These are phyloP conservation scores for Phytophthora pinifolia DNA, from an alignment of 352 stramenopile species.

Conservation along the genomic window DNA sequence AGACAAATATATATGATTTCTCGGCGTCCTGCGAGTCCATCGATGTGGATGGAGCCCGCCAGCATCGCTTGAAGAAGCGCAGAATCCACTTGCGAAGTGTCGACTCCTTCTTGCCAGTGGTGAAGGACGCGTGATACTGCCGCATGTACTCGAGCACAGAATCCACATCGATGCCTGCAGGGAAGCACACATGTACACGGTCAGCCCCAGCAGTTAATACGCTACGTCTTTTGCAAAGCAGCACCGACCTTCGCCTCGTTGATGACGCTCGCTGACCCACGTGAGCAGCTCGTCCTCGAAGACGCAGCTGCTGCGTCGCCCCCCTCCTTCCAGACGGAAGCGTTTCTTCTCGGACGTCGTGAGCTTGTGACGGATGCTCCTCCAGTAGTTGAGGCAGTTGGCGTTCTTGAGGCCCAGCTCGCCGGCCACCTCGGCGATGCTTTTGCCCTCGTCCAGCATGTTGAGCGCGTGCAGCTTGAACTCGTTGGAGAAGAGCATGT, in stretches of 20 bases:
- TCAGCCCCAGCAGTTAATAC: conserved; percentile 1
- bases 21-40: conserved; percentile 45
- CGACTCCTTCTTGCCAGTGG: conserved; percentile 78
- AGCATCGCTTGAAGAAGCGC: conserved; percentile 82
- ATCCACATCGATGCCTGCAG: conserved; percentile 62
- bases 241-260: conserved; percentile 49
- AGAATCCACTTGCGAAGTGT: conserved; percentile 82
- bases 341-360: conserved; percentile 70
- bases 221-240: background rate
- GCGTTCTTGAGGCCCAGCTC: conserved; percentile 69
- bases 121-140: conserved; percentile 65
- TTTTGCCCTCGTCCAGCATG: conserved; percentile 71
- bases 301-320: conserved; percentile 61
- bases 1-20: conserved; percentile 64
- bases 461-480: conserved; percentile 78
- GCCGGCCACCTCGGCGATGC: conserved; percentile 51
- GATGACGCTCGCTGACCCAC: conserved; percentile 70
- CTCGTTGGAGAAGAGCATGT: conserved; percentile 76
- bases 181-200: background rate
- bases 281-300: conserved; percentile 77
- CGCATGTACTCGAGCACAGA: conserved; percentile 70
- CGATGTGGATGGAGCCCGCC: conserved; percentile 35
- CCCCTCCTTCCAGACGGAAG: conserved; percentile 66
- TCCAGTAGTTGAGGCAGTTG: conserved; percentile 79
- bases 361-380: conserved; percentile 76